Percentiles rank a stretch among this genome's conserved stretches.
phyloP scores from a whole-genome alignment of 2,329 filamentous ascomycete genomes.

The Ascochyta viciae-villosae region DNA sequence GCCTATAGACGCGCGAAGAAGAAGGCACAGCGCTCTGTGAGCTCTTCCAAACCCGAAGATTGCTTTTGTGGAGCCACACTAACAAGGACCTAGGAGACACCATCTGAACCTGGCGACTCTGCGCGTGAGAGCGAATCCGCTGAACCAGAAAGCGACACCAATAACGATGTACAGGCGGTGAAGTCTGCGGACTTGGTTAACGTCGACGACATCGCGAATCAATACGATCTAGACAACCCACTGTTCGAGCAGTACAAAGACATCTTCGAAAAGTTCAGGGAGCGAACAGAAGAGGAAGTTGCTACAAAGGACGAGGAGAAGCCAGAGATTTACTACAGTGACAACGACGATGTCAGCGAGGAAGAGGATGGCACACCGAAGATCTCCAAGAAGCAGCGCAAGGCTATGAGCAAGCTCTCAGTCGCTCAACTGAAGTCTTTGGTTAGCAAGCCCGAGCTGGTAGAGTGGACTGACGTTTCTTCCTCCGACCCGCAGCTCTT shows the following conservation, averaged over 20 bases:
- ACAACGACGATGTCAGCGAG: constrained; percentile 85
- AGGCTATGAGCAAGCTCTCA: constrained; percentile 88
- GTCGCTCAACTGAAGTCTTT: constrained; percentile 94
- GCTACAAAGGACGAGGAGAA: constrained; percentile 66
- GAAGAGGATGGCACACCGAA: constrained; percentile 74
- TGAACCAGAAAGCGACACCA: constrained; percentile 40
- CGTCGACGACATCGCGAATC: constrained; percentile 50
- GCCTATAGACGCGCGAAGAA: constrained; percentile 91
- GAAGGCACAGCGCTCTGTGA: constrained; percentile 81
- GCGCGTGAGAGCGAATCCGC: constrained; percentile 49
- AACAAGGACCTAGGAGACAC: constrained; percentile 43
- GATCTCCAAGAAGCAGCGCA: constrained; percentile 93
- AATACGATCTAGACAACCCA: constrained; percentile 72
- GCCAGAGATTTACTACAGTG: constrained; percentile 82
- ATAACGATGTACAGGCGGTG: constrained; percentile 48
- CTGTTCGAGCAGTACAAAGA: constrained; percentile 84
- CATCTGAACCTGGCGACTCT: constrained; percentile 42
- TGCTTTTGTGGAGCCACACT: constrained; percentile 15
- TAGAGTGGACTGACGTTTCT: constrained; percentile 96
- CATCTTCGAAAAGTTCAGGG: constrained; percentile 77
- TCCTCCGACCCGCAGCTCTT: constrained; percentile 87
- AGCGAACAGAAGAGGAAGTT: constrained; percentile 65
- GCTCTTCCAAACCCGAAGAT: constrained; percentile 6
- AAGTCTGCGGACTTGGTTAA: constrained; percentile 55
- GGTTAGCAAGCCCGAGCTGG: constrained; percentile 88